Evolutionary conservation across 2,329 filamentous ascomycete genomes (phyloP).

Genomic region (Fonsecaea erecta): DNA sequence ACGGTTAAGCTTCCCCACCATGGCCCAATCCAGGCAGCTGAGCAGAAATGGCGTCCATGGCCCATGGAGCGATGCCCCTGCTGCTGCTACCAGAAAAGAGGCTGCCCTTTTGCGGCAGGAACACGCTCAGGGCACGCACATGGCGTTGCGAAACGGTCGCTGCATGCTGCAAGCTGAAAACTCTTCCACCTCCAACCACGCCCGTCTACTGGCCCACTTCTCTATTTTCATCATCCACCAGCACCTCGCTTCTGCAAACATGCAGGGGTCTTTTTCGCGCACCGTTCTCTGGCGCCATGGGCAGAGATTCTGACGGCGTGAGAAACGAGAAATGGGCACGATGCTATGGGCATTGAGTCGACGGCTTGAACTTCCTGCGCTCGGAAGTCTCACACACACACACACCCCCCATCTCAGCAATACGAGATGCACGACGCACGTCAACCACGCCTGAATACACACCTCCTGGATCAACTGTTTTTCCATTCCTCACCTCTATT

Average conservation of each 20-base stretch:
- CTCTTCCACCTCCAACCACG: slow-evolving; percentile 6
- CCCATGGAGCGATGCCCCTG: not conserved
- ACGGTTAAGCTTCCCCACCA: slow-evolving; percentile 18
- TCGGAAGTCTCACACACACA: slow-evolving; percentile 1
- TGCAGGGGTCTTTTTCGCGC: slow-evolving; percentile 5
- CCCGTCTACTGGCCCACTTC: slow-evolving; percentile 6
- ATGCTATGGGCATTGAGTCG: slow-evolving; percentile 11
- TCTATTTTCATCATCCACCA: slow-evolving; percentile 29
- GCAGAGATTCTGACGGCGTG: not conserved
- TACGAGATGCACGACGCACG: not conserved
- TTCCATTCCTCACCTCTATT: slow-evolving; percentile 21
- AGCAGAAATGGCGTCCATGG: slow-evolving; percentile 13
- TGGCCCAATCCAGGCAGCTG: slow-evolving; percentile 26
- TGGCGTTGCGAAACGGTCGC: slow-evolving; percentile 13
- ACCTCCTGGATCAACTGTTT: slow-evolving; percentile 21
- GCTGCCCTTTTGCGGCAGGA: slow-evolving; percentile 23
- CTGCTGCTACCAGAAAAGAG: slow-evolving; percentile 1
- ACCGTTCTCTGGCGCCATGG: not conserved
- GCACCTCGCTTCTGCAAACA: slow-evolving; percentile 26
- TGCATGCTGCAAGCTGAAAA: slow-evolving; percentile 23
- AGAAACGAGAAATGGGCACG: too few species aligned
- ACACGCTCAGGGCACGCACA: slow-evolving; percentile 13
- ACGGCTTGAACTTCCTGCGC: slow-evolving; percentile 23
- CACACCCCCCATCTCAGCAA: not conserved
- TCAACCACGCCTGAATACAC: not conserved